phyloP scores from a whole-genome alignment of 2,329 filamentous ascomycete species.

The Huntiella bhutanensis region DNA sequence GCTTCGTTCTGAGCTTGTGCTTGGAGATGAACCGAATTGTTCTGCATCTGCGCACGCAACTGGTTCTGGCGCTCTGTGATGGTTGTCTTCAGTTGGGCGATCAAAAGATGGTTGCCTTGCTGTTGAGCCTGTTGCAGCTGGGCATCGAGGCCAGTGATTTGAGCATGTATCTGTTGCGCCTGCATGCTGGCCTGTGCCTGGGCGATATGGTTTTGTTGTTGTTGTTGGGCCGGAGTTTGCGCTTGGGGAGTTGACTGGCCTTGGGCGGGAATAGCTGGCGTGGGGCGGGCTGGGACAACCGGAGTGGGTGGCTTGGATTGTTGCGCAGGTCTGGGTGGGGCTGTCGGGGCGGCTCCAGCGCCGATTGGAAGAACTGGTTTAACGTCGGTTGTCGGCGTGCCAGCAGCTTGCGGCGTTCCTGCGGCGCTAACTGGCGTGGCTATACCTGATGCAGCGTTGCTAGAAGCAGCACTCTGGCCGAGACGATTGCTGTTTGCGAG shows the following conservation, averaged over 20 bases:
- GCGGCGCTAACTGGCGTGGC: not conserved
- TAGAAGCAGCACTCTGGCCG: not conserved
- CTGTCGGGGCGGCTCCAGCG: constrained; percentile 4
- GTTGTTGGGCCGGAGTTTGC: constrained; percentile 12
- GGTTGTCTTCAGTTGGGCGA: no score
- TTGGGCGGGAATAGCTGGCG: constrained; percentile 12
- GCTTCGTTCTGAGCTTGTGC: constrained; percentile 12
- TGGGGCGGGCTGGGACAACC: constrained; percentile 6
- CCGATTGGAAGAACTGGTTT: constrained; percentile 3
- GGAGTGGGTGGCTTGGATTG: constrained; percentile 8
- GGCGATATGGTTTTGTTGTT: constrained; percentile 15
- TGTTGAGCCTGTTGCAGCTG: constrained; percentile 13
- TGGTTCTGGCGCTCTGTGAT: not conserved
- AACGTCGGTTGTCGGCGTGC: constrained; percentile 8
- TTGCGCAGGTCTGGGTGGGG: constrained; percentile 4
- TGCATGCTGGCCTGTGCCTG: constrained; percentile 15
- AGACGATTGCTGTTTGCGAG: constrained; percentile 6
- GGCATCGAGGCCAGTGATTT: constrained; percentile 15
- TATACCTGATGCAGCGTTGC: not conserved
- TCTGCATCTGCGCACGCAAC: constrained; percentile 12
- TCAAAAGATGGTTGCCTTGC: not conserved
- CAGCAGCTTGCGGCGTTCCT: constrained; percentile 10
- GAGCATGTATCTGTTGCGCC: constrained; percentile 14
- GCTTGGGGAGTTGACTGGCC: constrained; percentile 10
- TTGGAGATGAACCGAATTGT: constrained; percentile 4